Evolutionary conservation across 2,329 filamentous ascomycete genomes (phyloP).

Genomic region (Trichoderma semiorbis): DNA sequence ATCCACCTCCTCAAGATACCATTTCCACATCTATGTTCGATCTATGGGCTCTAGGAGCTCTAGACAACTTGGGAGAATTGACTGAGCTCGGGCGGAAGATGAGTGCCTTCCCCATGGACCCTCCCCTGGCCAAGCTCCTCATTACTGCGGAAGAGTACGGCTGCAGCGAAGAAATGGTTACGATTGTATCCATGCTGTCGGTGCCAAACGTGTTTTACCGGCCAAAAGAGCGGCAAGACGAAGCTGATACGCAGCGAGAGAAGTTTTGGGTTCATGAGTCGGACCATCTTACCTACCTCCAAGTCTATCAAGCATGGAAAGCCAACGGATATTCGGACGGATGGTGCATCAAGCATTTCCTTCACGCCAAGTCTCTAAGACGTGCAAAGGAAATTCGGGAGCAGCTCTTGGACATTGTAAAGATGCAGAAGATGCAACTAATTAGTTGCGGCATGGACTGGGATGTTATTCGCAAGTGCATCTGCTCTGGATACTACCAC

Average conservation of each 20-base stretch:
- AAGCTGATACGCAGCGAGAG: constrained; percentile 90
- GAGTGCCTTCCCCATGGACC: constrained; percentile 98
- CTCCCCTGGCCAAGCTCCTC: constrained; percentile 87
- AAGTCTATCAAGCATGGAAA: constrained; percentile 95
- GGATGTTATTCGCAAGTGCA: constrained; percentile 92
- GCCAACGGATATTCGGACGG: constrained; percentile 83
- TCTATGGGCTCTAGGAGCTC: constrained; percentile 88
- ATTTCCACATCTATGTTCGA: constrained; percentile 97
- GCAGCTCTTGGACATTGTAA: constrained; percentile 91
- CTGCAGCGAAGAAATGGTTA: constrained; percentile 97
- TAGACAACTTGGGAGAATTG: constrained; percentile 91
- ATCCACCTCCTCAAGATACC: constrained; percentile 94
- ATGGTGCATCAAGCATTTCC: constrained; percentile 91
- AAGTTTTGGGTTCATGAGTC: constrained; percentile 99
- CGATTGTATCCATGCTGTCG: constrained; percentile 95
- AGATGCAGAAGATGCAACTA: constrained; percentile 84
- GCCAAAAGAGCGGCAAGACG: constrained; percentile 93
- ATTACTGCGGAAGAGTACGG: constrained; percentile 87
- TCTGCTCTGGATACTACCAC: constrained; percentile 97
- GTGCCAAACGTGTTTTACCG: constrained; percentile 97
- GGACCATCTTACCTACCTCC: constrained; percentile 90
- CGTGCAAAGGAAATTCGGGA: constrained; percentile 92
- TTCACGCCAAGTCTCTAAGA: constrained; percentile 90
- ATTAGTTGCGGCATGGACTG: constrained; percentile 92
- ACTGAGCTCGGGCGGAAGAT: constrained; percentile 85